Conservation (phyloP, 371 early-diverging fungal species). For the Syncephalastrum sp. region DNA sequence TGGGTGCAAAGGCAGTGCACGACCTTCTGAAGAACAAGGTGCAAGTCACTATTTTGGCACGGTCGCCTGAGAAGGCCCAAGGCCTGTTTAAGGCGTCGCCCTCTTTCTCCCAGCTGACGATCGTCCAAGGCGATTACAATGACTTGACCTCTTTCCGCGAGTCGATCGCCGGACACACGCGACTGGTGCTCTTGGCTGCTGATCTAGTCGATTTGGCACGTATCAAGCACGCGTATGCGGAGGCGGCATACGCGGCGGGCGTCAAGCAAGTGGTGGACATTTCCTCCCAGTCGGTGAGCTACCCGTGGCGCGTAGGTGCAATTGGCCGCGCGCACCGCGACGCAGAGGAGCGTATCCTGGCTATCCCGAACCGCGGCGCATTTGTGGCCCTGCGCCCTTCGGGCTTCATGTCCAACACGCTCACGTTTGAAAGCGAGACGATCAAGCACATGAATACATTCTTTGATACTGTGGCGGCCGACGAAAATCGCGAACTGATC, state of each 20-base stretch:
- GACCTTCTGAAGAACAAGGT: slow-evolving; percentile 13
- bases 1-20: slow-evolving; percentile 9
- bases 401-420: slow-evolving; percentile 16
- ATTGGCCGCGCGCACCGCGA: slow-evolving; percentile 23
- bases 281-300: slow-evolving; percentile 18
- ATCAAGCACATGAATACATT: slow-evolving; percentile 1
- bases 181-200: slow-evolving; percentile 22
- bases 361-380: slow-evolving; percentile 19
- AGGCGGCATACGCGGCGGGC: slow-evolving; percentile 26
- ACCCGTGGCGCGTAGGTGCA: slow-evolving; percentile 20
- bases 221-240: slow-evolving; percentile 8
- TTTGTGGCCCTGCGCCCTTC: slow-evolving; percentile 16
- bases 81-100: not conserved
- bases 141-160: slow-evolving; percentile 18
- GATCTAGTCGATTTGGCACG: not conserved
- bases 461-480: slow-evolving; percentile 1
- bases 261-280: slow-evolving; percentile 36
- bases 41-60: slow-evolving; percentile 12
- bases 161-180: slow-evolving; percentile 26
- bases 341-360: slow-evolving; percentile 25
- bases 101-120: not conserved
- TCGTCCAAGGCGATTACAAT: slow-evolving; percentile 30
- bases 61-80: slow-evolving; percentile 14
- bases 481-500: slow-evolving; percentile 11
- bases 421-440: slow-evolving; percentile 1